phyloP scores from a whole-genome alignment of 345 rosid genomes.

The Lepidium africanum region DNA sequence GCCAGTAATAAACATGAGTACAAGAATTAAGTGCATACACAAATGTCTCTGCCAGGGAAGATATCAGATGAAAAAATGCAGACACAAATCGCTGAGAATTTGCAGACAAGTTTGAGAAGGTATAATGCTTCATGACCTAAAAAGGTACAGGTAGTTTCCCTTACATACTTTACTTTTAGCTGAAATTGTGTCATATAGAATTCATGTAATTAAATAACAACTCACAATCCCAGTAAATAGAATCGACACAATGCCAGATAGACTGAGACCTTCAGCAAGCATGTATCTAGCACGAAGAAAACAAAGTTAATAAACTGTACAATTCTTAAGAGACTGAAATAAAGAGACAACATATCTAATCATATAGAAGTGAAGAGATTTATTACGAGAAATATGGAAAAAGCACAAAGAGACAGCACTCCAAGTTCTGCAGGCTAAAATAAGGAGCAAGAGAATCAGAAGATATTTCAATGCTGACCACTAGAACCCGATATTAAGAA shows the following conservation, averaged over 20 bases:
- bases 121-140: conserved; percentile 87
- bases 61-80: conserved; percentile 88
- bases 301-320: neutral
- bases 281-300: conserved; percentile 54
- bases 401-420: conserved; percentile 95
- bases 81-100: conserved; percentile 90
- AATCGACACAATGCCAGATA: conserved; percentile 96
- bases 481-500: neutral
- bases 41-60: conserved; percentile 97
- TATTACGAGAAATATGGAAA: conserved; percentile 91
- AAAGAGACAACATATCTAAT: neutral
- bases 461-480: conserved; percentile 6
- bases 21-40: conserved; percentile 39
- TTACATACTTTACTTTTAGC: conserved; percentile 5
- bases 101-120: conserved; percentile 87
- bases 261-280: conserved; percentile 99
- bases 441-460: neutral
- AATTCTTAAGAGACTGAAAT: neutral
- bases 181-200: neutral
- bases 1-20: neutral
- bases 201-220: neutral
- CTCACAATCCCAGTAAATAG: conserved; percentile 96
- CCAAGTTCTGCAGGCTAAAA: conserved; percentile 92
- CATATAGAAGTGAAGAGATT: neutral
- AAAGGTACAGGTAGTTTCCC: neutral